Conservation (phyloP, 768 basidiomycete genomes). For the Cubamyces lactineus region DNA sequence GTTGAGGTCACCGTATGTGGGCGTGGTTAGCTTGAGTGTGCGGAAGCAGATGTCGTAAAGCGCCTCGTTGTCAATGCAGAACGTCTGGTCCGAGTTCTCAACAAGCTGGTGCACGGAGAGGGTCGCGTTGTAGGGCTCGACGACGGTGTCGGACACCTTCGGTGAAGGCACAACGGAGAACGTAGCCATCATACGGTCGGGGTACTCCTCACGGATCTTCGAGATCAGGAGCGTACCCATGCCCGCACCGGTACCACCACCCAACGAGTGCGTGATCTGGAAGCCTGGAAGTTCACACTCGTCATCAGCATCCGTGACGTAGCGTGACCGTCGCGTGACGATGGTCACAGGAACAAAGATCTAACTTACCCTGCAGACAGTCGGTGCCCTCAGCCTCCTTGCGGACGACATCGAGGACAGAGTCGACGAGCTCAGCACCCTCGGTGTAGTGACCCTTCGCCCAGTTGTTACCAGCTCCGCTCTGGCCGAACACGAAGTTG, state of each 20-base stretch:
- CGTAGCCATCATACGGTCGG: conserved; percentile 99
- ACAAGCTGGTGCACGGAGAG: conserved; percentile 98
- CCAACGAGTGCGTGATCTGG: conserved; percentile 98
- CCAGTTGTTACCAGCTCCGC: conserved; percentile 99
- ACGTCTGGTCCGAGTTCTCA: conserved; percentile 99
- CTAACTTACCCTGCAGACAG: conserved; percentile 84
- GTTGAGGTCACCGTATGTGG: conserved; percentile 97
- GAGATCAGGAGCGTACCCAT: conserved; percentile 99
- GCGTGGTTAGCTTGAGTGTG: conserved; percentile 93
- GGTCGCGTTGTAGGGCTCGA: conserved; percentile 99
- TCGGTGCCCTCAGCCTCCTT: conserved; percentile 99
- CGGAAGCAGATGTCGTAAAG: conserved; percentile 99
- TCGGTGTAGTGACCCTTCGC: conserved; percentile 98
- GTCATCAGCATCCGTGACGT: conserved; percentile 19
- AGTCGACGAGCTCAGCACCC: conserved; percentile 98
- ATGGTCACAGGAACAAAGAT: not conserved
- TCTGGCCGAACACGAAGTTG: conserved; percentile 98
- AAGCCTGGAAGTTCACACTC: conserved; percentile 61
- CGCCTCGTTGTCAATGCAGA: conserved; percentile 99
- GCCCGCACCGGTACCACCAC: conserved; percentile 99
- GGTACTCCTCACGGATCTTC: conserved; percentile 99
- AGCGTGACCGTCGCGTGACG: conserved; percentile 13
- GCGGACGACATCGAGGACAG: conserved; percentile 96
- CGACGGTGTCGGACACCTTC: conserved; percentile 98
- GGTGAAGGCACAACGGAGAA: conserved; percentile 98